Evolutionary conservation across 108 stramenopile species (phyloP), one percentile per base, ranked within the genome.

Genomic region (Thalassiosira profunda): DNA sequence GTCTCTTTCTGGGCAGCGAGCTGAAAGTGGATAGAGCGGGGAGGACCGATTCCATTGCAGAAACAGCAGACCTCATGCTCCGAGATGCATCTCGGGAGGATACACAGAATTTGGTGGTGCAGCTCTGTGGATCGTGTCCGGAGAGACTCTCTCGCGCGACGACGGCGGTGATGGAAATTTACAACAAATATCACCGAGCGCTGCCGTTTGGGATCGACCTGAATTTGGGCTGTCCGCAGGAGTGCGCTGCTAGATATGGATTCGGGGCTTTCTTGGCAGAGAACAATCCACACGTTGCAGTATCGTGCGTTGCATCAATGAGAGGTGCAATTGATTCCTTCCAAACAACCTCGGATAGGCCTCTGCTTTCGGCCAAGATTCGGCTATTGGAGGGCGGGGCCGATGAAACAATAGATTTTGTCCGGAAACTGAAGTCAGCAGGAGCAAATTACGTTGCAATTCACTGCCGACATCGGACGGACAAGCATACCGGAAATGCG

Each of bases 191-290:
- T 20, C 17, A 25, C 34, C 49, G 48, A 15, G 48, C 38, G 17
- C 24, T 54, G 20, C 76, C 65, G 14, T 65, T 53, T 17, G 85
- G 85, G 1, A 79, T 86, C 14, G 85, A 86, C 56, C 53, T 86
- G 15, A 86, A 86, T 37, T 51, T 86, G 5, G 85, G 86, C 3
- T 86, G 83, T 67, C 86, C 86, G 11, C 86, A 84, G 43, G 49
- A 80, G 29, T 84, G 83, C 47, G 86, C 83, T 8, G 25, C 44
- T 1, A 36, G 48, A 15, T 76, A 73, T 17, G 51, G 67, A 17
- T 86, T 82, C 59, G 86, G 86, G 5, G 86, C 76, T 30, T 86
- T 84, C 40, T 49, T 86, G 20, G 80, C 73, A 6, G 85, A 86
- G 51, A 68, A 51, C 9, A 25, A 83, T 41, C 72, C 73, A 5